These are phyloP conservation scores for Cydonia oblonga DNA, from an alignment of 331 rosid species.

Conservation along the genomic window DNA sequence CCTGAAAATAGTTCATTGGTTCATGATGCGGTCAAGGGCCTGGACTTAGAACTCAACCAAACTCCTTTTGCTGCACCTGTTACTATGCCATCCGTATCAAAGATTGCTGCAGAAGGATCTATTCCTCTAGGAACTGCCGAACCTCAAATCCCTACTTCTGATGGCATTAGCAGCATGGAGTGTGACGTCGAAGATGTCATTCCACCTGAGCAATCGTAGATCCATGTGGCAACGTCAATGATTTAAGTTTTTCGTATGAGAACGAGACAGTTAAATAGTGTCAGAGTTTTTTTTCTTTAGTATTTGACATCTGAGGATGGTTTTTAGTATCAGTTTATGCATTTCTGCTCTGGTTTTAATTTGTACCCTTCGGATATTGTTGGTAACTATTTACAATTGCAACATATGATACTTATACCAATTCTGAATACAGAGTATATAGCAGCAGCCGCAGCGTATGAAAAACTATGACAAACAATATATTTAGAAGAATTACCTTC, in stretches of 20 bases:
- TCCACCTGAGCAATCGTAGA: conserved; percentile 24
- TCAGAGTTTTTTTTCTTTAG: background rate
- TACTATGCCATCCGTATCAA: conserved; percentile 1
- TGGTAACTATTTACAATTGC: background rate
- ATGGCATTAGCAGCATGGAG: conserved; percentile 8
- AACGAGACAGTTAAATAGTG: background rate
- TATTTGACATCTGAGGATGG: background rate
- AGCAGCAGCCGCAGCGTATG: too few species aligned
- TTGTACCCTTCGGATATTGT: background rate
- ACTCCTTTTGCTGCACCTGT: conserved; percentile 24
- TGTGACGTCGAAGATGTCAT: conserved; percentile 16
- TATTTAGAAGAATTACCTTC: too few species aligned
- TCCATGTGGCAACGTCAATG: background rate
- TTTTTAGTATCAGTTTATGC: background rate
- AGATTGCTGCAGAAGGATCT: conserved; percentile 15
- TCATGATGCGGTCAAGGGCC: conserved; percentile 14
- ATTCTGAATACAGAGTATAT: too few species aligned
- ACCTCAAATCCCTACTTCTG: conserved; percentile 16
- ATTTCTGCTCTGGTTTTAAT: background rate
- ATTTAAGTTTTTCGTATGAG: background rate
- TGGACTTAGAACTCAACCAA: conserved; percentile 25
- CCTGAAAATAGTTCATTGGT: conserved; percentile 17
- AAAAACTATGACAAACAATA: too few species aligned
- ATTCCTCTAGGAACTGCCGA: conserved; percentile 10
- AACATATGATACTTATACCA: too few species aligned